phyloP scores from a whole-genome alignment of 441 rosid species.

The Capsella rubella region DNA sequence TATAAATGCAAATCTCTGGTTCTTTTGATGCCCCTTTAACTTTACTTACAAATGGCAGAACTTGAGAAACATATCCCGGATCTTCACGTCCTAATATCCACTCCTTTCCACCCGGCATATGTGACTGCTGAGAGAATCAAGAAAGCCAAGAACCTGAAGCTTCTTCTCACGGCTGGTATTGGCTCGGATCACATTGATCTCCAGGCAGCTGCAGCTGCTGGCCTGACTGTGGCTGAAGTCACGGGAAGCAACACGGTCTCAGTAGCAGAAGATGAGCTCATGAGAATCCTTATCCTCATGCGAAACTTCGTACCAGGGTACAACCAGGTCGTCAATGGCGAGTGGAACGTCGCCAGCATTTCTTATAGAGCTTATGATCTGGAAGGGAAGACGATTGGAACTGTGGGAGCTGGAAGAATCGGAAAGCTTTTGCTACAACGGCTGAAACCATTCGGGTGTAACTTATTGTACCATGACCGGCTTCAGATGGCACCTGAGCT shows the following conservation, averaged over 20 bases:
- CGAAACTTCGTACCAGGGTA: conserved; percentile 87
- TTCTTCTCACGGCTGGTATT: conserved; percentile 95
- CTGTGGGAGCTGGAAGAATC: conserved; percentile 90
- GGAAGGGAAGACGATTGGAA: conserved; percentile 93
- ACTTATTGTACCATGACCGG: conserved; percentile 84
- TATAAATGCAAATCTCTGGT: background rate
- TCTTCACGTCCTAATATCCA: conserved; percentile 83
- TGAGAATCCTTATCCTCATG: conserved; percentile 89
- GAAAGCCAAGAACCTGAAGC: conserved; percentile 85
- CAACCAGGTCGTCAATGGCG: conserved; percentile 78
- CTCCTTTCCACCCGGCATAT: conserved; percentile 98
- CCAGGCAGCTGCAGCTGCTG: conserved; percentile 89
- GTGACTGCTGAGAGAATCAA: conserved; percentile 89
- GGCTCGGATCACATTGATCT: conserved; percentile 96
- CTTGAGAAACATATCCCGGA: conserved; percentile 93
- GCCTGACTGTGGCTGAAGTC: conserved; percentile 93
- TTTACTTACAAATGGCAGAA: conserved; percentile 52
- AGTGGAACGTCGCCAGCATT: conserved; percentile 91
- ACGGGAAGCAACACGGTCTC: conserved; percentile 95
- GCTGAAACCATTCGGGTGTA: conserved; percentile 90
- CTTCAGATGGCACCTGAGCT: conserved; percentile 76
- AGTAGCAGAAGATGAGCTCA: conserved; percentile 94
- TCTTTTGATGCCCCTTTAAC: background rate
- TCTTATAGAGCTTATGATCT: conserved; percentile 90
- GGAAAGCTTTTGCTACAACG: conserved; percentile 89